A percentile compares a stretch with the other conserved stretches of the same genome.
These are phyloP conservation scores for Isoetes taiwanensis DNA, from an alignment of 75 land plant genomes.

Conservation along the genomic window DNA sequence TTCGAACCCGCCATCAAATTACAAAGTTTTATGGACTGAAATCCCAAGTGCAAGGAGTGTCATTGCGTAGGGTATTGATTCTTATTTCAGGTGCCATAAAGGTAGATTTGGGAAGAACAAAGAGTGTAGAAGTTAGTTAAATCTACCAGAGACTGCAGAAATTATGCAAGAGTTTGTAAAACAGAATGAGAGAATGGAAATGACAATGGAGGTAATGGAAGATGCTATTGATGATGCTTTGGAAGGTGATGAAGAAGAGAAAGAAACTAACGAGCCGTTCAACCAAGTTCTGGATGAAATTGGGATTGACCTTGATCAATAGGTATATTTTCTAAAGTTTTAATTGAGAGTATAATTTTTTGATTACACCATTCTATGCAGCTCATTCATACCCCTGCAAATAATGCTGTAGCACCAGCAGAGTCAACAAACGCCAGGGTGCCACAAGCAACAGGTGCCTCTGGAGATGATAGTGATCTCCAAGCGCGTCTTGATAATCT, in stretches of 20 bases:
- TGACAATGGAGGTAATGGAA: constrained; percentile 73
- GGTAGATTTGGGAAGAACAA: no score
- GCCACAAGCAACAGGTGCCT: constrained; percentile 56
- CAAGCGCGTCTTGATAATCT: constrained; percentile 92
- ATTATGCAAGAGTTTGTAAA: constrained; percentile 89
- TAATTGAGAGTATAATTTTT: not conserved
- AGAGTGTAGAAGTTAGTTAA: no score
- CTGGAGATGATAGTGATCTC: constrained; percentile 77
- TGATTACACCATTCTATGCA: constrained; percentile 21
- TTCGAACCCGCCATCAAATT: constrained; percentile 88
- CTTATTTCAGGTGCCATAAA: no score
- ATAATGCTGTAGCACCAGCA: constrained; percentile 43
- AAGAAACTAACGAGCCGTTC: constrained; percentile 84
- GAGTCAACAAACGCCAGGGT: constrained; percentile 45
- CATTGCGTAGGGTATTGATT: no score
- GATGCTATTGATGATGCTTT: constrained; percentile 92
- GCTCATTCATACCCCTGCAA: constrained; percentile 76
- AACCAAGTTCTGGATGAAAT: constrained; percentile 96
- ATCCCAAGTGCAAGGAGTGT: constrained; percentile 87
- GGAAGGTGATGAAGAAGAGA: constrained; percentile 92
- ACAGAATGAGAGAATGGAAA: constrained; percentile 92
- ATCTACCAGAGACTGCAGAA: constrained; percentile 75
- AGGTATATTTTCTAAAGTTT: constrained; percentile 30
- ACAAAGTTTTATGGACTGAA: constrained; percentile 87
- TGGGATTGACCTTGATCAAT: constrained; percentile 73